These are phyloP conservation scores for Microcera coccophila DNA, from an alignment of 2,329 filamentous ascomycete genomes.

Conservation along the genomic window DNA sequence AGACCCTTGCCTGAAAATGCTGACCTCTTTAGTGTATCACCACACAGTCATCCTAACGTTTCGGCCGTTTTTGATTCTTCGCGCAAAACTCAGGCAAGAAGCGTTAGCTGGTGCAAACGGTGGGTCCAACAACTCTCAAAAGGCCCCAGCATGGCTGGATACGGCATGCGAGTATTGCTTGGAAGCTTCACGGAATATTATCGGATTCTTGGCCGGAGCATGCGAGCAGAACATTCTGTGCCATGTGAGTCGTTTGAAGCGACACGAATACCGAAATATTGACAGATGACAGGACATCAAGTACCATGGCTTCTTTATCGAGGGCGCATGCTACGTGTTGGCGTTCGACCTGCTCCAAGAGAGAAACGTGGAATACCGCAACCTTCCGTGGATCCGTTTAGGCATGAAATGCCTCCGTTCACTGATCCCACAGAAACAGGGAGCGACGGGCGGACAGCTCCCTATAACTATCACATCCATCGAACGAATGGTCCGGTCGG, in stretches of 20 bases:
- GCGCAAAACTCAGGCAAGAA: slow-evolving; percentile 38
- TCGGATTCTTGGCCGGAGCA: slow-evolving; percentile 39
- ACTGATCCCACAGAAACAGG: slow-evolving; percentile 28
- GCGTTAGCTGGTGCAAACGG: slow-evolving; percentile 6
- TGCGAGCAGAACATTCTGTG: slow-evolving; percentile 38
- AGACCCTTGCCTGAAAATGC: background rate
- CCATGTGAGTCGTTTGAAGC: slow-evolving; percentile 26
- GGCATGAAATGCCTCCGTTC: slow-evolving; percentile 34
- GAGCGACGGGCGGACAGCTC: slow-evolving; percentile 5
- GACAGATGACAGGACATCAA: slow-evolving; percentile 35
- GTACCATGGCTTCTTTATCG: slow-evolving; percentile 43
- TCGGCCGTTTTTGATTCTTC: slow-evolving; percentile 42
- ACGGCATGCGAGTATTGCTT: slow-evolving; percentile 41
- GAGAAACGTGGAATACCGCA: slow-evolving; percentile 31
- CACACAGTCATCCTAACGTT: slow-evolving; percentile 41
- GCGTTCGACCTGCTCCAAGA: slow-evolving; percentile 43
- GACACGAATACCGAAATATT: background rate
- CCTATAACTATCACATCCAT: slow-evolving; percentile 25
- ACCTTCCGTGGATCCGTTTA: slow-evolving; percentile 41
- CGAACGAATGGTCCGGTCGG: slow-evolving; percentile 29
- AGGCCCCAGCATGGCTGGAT: slow-evolving; percentile 37
- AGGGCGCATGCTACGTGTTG: slow-evolving; percentile 39
- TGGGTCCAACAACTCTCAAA: slow-evolving; percentile 12
- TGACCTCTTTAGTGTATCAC: slow-evolving; percentile 37
- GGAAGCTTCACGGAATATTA: slow-evolving; percentile 38